A percentile compares a stretch with the other conserved stretches of the same genome.
These are phyloP conservation scores for Thalassiosira ordinaria DNA, from an alignment of 352 stramenopile species.

Conservation along the genomic window DNA sequence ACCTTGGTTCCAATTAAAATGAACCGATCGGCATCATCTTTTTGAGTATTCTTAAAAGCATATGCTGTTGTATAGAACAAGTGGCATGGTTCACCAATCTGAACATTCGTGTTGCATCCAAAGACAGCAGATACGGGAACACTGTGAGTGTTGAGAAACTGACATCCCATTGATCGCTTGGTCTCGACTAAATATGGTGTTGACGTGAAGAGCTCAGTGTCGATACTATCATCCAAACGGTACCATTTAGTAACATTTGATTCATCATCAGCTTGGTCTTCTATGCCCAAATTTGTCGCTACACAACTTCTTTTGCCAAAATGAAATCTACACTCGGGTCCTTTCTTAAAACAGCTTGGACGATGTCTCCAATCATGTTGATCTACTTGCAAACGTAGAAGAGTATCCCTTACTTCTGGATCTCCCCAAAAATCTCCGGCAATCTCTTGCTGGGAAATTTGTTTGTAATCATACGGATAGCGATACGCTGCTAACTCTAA, in stretches of 20 bases:
- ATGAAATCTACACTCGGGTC: neutral
- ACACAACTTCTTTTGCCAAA: neutral
- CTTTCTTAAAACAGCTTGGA: neutral
- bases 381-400: neutral
- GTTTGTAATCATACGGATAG: neutral
- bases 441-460: neutral
- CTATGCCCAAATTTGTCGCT: neutral
- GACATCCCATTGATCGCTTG: constrained; percentile 19
- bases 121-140: constrained; percentile 11
- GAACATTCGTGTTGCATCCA: constrained; percentile 42
- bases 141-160: constrained; percentile 32
- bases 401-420: neutral
- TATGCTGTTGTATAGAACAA: constrained; percentile 41
- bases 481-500: neutral
- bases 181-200: neutral
- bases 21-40: constrained; percentile 32
- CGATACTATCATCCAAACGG: neutral
- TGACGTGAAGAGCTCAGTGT: too few species aligned
- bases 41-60: constrained; percentile 38
- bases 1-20: constrained; percentile 7
- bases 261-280: neutral
- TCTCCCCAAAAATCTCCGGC: neutral
- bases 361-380: neutral
- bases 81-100: constrained; percentile 31
- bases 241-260: neutral